These are phyloP conservation scores for Fusarium sp. DNA, from an alignment of 2,329 filamentous ascomycete species.

Conservation along the genomic window DNA sequence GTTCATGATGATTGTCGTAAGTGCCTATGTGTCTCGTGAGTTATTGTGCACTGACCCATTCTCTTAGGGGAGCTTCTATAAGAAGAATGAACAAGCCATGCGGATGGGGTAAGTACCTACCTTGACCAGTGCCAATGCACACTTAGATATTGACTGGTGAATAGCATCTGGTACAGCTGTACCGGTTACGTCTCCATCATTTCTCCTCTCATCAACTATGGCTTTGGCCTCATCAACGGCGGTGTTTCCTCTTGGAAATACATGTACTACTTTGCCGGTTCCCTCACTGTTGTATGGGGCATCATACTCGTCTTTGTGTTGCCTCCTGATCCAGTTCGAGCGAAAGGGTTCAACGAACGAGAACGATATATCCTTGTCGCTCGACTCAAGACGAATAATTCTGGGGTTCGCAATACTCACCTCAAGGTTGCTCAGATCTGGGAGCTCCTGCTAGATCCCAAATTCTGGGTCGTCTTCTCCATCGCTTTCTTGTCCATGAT, in stretches of 20 bases:
- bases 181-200: conserved; percentile 61
- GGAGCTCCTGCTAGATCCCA: conserved; percentile 53
- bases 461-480: conserved; percentile 58
- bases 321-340: conserved; percentile 57
- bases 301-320: conserved; percentile 56
- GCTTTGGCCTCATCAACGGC: conserved; percentile 59
- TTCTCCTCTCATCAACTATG: conserved; percentile 63
- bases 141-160: background rate
- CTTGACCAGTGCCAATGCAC: too few relatives aligned
- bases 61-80: conserved; percentile 54
- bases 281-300: conserved; percentile 58
- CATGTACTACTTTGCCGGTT: conserved; percentile 50
- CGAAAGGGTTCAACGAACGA: conserved; percentile 47
- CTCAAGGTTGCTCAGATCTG: conserved; percentile 59
- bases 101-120: conserved; percentile 49
- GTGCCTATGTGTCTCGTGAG: background rate
- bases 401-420: conserved; percentile 58
- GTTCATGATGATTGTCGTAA: conserved; percentile 66
- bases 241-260: conserved; percentile 50
- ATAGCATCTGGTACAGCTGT: conserved; percentile 57
- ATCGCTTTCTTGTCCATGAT: conserved; percentile 56
- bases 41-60: background rate
- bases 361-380: conserved; percentile 50
- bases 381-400: conserved; percentile 51
- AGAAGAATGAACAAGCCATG: conserved; percentile 57